These are phyloP conservation scores for Eimeria sp. DNA, from an alignment of 169 alveolate genomes.

Conservation along the genomic window DNA sequence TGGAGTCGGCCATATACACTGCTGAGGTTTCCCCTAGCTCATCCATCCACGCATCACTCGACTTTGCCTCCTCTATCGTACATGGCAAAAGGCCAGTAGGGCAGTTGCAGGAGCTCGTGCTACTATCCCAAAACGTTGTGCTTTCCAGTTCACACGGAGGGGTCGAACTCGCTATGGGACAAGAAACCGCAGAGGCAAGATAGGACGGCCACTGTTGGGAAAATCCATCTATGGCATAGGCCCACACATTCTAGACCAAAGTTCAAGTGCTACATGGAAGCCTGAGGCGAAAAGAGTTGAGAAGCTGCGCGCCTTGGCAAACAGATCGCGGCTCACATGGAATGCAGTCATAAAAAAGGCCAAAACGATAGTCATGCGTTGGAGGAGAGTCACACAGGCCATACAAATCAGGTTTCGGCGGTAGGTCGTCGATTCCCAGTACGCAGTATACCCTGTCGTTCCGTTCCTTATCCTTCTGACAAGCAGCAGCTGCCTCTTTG, in stretches of 20 bases:
- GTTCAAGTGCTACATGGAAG: neutral
- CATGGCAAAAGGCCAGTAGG: slow-evolving; percentile 21
- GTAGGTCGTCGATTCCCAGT: slow-evolving; percentile 17
- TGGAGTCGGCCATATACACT: slow-evolving; percentile 19
- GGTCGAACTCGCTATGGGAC: slow-evolving; percentile 1
- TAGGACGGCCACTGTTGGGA: neutral
- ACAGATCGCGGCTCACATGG: slow-evolving; percentile 1
- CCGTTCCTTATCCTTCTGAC: slow-evolving; percentile 15
- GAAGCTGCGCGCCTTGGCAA: neutral
- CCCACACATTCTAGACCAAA: too few species aligned
- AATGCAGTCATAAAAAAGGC: slow-evolving; percentile 30
- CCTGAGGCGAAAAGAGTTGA: neutral
- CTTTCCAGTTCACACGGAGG: slow-evolving; percentile 34
- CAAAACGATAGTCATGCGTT: slow-evolving; percentile 6
- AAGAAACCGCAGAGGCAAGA: neutral
- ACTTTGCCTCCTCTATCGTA: slow-evolving; percentile 40
- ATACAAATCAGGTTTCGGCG: neutral
- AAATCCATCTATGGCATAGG: neutral
- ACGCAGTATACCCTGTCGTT: slow-evolving; percentile 73
- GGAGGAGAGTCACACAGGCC: slow-evolving; percentile 18
- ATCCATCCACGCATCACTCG: slow-evolving; percentile 39
- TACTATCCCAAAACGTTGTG: slow-evolving; percentile 24
- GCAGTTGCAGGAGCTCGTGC: slow-evolving; percentile 17
- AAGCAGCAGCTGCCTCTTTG: slow-evolving; percentile 21
- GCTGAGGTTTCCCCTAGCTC: neutral